Base-by-base conservation (phyloP, 768 basidiomycete species). In the Amanita molliuscula region DNA sequence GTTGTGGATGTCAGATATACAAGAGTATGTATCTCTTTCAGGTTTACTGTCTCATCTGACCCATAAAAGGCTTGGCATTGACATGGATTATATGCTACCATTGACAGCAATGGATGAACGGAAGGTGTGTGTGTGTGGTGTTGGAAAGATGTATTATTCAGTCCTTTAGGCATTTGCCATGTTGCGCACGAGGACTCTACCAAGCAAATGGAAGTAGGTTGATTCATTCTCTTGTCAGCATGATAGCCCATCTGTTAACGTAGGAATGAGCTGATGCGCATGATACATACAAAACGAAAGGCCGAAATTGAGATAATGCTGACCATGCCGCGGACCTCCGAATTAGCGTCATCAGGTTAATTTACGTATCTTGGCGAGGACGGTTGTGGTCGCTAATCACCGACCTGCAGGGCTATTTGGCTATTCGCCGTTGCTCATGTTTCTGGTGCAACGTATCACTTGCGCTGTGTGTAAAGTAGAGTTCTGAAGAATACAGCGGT, bases 281-380 rank as follows among this genome's bases (percentile, higher is more conserved):
- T 96, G 77, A 64, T 97, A 31, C 81, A 87, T 59, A 71, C 67
- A 4, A 78, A 88, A n/a, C 79, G 82, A 40, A 97, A 97, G 65
- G 94, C 94, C 3, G 95, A 98, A 65, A 94, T 94, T 42, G 90
- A 98, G 61, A 72, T 88, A 36, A 60, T 89, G 6, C 23, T 35
- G 29, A 52, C 15, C 21, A 20, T 46, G 36, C 36, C 37, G 35
- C 42, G 18, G 28, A 47, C 33, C 33, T 38, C n/a, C 36, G 44
- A 31, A 40, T 41, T 16, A 37, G 28, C 45, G 25, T 33, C 37
- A 18, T 33, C 33, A 42, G 38, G 47, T 40, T 10, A 21, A 3
- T 41, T 42, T 49, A 42, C 48, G 48, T 34, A 20, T 16, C 23
- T 29, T 20, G 13, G 29, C 9, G 26, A 29, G 13, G 20, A 31